Conservation (phyloP, 2,329 filamentous ascomycete genomes). For the Nothopassalora personata region DNA sequence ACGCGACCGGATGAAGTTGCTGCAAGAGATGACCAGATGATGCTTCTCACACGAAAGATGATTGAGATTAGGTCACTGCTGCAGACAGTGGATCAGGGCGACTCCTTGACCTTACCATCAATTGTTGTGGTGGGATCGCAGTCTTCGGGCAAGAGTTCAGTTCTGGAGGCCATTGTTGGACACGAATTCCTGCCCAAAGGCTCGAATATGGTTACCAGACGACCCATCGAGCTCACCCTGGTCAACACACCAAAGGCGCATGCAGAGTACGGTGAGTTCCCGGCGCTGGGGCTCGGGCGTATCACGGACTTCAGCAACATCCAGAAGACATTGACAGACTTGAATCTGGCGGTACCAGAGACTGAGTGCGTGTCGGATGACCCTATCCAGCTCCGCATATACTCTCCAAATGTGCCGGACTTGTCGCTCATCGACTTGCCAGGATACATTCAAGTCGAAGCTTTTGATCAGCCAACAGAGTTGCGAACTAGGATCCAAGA, state of each 20-base stretch:
- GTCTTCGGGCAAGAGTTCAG: constrained; percentile 96
- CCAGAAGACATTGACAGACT: constrained; percentile 86
- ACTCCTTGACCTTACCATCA: constrained; percentile 79
- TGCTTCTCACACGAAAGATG: constrained; percentile 98
- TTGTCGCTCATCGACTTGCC: constrained; percentile 93
- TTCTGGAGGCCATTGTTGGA: constrained; percentile 92
- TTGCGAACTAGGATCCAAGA: constrained; percentile 94
- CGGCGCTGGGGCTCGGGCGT: constrained; percentile 80
- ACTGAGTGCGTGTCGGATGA: constrained; percentile 92
- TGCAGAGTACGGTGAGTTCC: constrained; percentile 93
- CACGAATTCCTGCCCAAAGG: constrained; percentile 97
- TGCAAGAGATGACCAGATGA: constrained; percentile 95
- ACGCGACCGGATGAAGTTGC: constrained; percentile 57
- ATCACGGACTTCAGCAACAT: constrained; percentile 89
- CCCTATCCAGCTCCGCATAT: constrained; percentile 91
- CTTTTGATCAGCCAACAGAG: constrained; percentile 81
- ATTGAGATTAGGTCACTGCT: constrained; percentile 94
- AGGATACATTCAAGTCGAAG: constrained; percentile 94
- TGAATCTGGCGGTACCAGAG: constrained; percentile 88
- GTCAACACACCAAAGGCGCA: constrained; percentile 87
- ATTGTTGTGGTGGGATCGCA: constrained; percentile 99
- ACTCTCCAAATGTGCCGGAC: constrained; percentile 91
- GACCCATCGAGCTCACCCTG: constrained; percentile 91
- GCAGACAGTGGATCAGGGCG: constrained; percentile 86
- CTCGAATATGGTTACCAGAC: constrained; percentile 95